Evolutionary conservation across 805 yeast species (phyloP), one percentile per base, ranked within the genome.

Genomic region (Pichia nanzhaoensis): DNA sequence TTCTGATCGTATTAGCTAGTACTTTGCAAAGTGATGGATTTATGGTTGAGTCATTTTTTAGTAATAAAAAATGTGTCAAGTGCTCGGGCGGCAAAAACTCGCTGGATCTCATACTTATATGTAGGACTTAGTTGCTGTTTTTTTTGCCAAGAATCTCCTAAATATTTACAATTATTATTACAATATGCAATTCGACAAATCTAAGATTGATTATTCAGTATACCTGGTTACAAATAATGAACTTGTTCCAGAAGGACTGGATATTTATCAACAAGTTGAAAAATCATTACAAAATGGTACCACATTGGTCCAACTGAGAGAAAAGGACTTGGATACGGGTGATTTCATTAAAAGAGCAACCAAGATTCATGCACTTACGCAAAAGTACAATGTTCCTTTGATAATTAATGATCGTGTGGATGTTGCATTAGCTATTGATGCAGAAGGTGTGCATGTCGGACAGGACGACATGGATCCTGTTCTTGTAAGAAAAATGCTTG

Each of bases 381-480:
- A 68, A 32, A 58, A 65, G 22, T 74, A 70, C 34, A 72, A 74
- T 0, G 78, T 90, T 7, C 96, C 96, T 0, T 67, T 89, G 52
- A 76, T 89, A 30, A 88, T 89, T 57, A 87, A 89, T 54, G 96
- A 89, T 57, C 67, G 96, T 42, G 74, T 87, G 2, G 97, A 89
- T 58, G 87, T 90, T 12, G 96, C 96, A 0, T 65, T 90, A 37
- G 96, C 96, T 0, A 71, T 87, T 45, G 93, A 76, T 53, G 95
- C 95, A 2, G 96, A 87, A 51, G 49, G 49, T 30, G 82, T 90
- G 8, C 97, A 89, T 66, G 86, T 89, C 18, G 97, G 97, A 0
- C 96, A 89, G 61, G 89, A 82, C 43, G 97, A 89, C 58, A 85
- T 89, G 86, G 73, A 75, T 10, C 78, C 78, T 1, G 55, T 55